Evolutionary conservation across 495 filamentous ascomycete genomes (phyloP).

Genomic region (Daldinia grandis): DNA sequence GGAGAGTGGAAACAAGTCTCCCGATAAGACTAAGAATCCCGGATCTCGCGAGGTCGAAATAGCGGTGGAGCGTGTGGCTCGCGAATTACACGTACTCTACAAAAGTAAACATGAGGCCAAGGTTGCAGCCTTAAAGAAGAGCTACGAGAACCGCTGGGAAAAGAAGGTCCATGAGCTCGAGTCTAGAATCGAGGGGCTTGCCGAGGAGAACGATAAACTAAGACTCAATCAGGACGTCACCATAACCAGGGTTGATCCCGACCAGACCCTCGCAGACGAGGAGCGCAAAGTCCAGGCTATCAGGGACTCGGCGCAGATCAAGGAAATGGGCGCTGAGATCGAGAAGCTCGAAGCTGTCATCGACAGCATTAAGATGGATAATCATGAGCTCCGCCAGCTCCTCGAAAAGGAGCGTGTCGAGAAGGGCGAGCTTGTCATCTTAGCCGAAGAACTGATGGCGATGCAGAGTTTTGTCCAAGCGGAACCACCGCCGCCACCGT

Average conservation of each 20-base stretch:
- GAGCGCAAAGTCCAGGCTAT: conserved; percentile 60
- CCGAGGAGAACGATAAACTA: conserved; percentile 77
- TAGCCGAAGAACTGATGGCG: conserved; percentile 88
- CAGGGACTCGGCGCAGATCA: conserved; percentile 61
- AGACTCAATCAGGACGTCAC: conserved; percentile 69
- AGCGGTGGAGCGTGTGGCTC: conserved; percentile 89
- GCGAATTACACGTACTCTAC: conserved; percentile 91
- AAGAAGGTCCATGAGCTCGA: conserved; percentile 83
- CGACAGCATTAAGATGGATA: conserved; percentile 68
- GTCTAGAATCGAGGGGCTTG: conserved; percentile 69
- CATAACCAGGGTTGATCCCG: conserved; percentile 65
- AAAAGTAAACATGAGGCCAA: conserved; percentile 97
- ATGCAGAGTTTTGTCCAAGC: conserved; percentile 52
- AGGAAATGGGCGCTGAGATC: conserved; percentile 70
- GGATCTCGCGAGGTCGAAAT: conserved; percentile 70
- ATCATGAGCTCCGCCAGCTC: conserved; percentile 67
- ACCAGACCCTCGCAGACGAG: conserved; percentile 56
- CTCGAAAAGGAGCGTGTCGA: conserved; percentile 84
- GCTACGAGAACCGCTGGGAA: conserved; percentile 88
- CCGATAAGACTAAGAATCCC: conserved; percentile 42
- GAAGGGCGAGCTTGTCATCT: conserved; percentile 91
- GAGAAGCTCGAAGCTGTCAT: conserved; percentile 76
- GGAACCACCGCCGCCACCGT: conserved; percentile 16
- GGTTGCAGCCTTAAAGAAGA: conserved; percentile 92
- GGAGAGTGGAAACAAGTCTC: conserved; percentile 36